These are phyloP conservation scores for Gymnopilus junonius DNA, from an alignment of 768 basidiomycete genomes.

Conservation along the genomic window DNA sequence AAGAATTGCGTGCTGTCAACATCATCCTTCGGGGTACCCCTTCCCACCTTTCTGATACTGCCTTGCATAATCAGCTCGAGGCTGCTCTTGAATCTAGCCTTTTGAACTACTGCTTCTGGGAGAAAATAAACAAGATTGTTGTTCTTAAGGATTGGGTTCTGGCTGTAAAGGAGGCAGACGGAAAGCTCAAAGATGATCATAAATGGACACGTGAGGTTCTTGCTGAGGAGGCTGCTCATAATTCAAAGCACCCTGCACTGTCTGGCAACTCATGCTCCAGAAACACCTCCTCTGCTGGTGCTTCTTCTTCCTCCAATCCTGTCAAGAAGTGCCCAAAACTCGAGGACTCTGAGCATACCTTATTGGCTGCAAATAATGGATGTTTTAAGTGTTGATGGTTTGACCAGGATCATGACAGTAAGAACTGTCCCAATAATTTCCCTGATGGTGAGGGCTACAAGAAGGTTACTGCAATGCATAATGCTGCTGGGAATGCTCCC, in stretches of 20 bases:
- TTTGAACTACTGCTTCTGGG: neutral
- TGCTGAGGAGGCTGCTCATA: neutral
- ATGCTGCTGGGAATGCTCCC: neutral
- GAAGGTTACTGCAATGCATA: neutral
- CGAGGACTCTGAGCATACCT: no score
- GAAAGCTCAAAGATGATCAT: neutral
- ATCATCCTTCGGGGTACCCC: slow-evolving; percentile 9
- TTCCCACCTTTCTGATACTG: slow-evolving; percentile 11
- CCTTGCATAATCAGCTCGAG: slow-evolving; percentile 13
- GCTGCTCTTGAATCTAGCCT: slow-evolving; percentile 18
- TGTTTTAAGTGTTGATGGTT: no score
- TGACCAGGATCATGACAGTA: slow-evolving; percentile 10
- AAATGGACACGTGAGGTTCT: neutral
- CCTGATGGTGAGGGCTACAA: neutral
- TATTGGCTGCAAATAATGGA: no score
- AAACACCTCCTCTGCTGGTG: neutral
- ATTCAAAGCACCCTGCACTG: neutral
- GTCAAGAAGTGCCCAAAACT: no score
- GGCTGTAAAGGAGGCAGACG: no score
- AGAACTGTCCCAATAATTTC: slow-evolving; percentile 22
- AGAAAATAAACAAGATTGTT: neutral
- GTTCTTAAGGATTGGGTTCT: slow-evolving; percentile 8
- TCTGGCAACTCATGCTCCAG: neutral
- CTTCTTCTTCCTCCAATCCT: neutral
- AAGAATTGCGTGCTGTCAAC: slow-evolving; percentile 13